Percentiles rank a stretch among this genome's conserved stretches.
Evolutionary conservation across 2,329 filamentous ascomycete genomes (phyloP).

Genomic region (Sclerotinia borealis): DNA sequence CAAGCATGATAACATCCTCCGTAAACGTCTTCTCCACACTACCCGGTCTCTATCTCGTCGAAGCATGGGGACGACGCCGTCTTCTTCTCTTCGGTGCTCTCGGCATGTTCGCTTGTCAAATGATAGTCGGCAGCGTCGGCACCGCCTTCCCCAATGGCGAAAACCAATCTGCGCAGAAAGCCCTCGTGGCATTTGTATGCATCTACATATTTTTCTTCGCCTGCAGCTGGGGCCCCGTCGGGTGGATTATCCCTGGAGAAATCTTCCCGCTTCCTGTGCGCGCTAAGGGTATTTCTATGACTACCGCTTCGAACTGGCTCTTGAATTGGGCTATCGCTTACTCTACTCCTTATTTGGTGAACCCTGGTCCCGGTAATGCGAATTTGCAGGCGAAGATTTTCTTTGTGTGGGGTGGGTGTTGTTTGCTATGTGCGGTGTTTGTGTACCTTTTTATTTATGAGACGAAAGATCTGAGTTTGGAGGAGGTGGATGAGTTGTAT

Average conservation of each 20-base stretch:
- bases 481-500: slow-evolving; percentile 62
- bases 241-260: slow-evolving; percentile 81
- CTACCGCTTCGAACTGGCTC: slow-evolving; percentile 84
- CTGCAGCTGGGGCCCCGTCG: slow-evolving; percentile 33
- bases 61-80: slow-evolving; percentile 71
- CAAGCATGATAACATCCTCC: slow-evolving; percentile 66
- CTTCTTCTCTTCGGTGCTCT: slow-evolving; percentile 73
- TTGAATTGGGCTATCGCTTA: slow-evolving; percentile 69
- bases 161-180: slow-evolving; percentile 46
- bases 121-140: slow-evolving; percentile 66
- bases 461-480: slow-evolving; percentile 65
- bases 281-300: slow-evolving; percentile 63
- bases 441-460: slow-evolving; percentile 53
- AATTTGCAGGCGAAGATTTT: slow-evolving; percentile 30
- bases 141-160: slow-evolving; percentile 32
- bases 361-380: slow-evolving; percentile 35
- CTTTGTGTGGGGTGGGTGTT: slow-evolving; percentile 57
- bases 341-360: slow-evolving; percentile 65
- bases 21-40: slow-evolving; percentile 84
- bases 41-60: slow-evolving; percentile 75
- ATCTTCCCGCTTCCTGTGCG: slow-evolving; percentile 77
- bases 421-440: slow-evolving; percentile 46
- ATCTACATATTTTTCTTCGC: slow-evolving; percentile 15
- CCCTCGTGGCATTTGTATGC: slow-evolving; percentile 55
- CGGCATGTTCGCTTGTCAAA: slow-evolving; percentile 82